Base-by-base conservation (phyloP, 2,329 filamentous ascomycete species). In the Talaromyces sp. region DNA sequence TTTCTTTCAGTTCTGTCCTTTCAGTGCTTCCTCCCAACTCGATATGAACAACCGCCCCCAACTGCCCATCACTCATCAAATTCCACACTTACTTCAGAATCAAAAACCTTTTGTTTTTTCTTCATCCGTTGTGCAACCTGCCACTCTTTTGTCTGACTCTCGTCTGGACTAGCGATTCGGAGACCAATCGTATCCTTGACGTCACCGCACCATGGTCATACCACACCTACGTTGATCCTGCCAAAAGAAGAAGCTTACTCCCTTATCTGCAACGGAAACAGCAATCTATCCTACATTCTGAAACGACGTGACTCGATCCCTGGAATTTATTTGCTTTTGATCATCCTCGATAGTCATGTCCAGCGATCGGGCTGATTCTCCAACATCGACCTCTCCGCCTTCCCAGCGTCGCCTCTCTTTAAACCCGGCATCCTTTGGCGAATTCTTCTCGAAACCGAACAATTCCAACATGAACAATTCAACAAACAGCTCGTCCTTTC, bases 361-460 rank as follows among this genome's bases (percentile, higher is more conserved):
- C 49, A 75, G 77, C 73, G 75, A 78, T 70, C 77, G 75, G 61
- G 73, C 74, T 7, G 76, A 75, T 59, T 75, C 77, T 57, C 75
- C 75, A 52, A 78, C 81, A 56, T 74, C 77, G 59, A 72, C 73
- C 45, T 69, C 77, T 25, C 68, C 73, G 11, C 68, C 73, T 57
- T 77, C 78, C 63, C 75, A 73, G 41, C 82, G 83, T 66, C 81
- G 82, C 62, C 75, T 79, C 54, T 84, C 83, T 57, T 73, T 83
- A 66, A 78, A 79, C 33, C 72, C 79, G 27, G 74, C 77, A 61
- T 76, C 72, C 43, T 74, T 80, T 65, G 70, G 77, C 63, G 80
- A 81, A 61, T 73, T 81, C 64, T 77, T 81, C 68, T 69, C 77
- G 47, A 75, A 70, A 64, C 68, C 73, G 11, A 72, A 69, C 50